Conservation (phyloP, 257 asterid genomes). For the Petunia axillaris region DNA sequence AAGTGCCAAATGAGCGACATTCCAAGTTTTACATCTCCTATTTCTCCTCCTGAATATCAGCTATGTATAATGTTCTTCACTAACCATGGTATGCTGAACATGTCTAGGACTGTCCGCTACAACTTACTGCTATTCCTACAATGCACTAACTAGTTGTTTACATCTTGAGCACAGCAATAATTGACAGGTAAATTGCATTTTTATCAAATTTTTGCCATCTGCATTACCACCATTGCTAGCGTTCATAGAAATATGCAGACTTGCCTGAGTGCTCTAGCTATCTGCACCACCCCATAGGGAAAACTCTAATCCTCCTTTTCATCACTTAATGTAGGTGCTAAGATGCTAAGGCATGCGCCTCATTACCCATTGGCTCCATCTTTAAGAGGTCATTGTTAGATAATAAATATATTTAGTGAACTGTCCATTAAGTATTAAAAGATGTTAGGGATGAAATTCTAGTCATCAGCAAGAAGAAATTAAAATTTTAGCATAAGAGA, state of each 20-base stretch:
- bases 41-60: slow-evolving; percentile 2
- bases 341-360: background rate
- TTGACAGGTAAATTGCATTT: background rate
- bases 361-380: background rate
- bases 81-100: background rate
- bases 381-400: background rate
- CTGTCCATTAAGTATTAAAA: background rate
- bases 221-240: background rate
- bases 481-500: background rate
- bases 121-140: background rate
- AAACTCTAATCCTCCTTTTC: background rate
- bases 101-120: background rate
- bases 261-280: background rate
- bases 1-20: background rate
- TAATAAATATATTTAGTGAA: no score
- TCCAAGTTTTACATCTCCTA: background rate
- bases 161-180: background rate
- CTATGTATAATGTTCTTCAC: background rate
- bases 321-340: background rate
- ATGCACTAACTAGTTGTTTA: background rate
- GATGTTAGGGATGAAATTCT: background rate
- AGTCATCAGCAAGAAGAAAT: background rate
- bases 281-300: background rate
- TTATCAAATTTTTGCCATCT: background rate
- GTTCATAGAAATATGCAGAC: background rate